A percentile compares a stretch with the other conserved stretches of the same genome.
Evolutionary conservation across 2,329 filamentous ascomycete genomes (phyloP).

Genomic region (Claviceps arundinis): DNA sequence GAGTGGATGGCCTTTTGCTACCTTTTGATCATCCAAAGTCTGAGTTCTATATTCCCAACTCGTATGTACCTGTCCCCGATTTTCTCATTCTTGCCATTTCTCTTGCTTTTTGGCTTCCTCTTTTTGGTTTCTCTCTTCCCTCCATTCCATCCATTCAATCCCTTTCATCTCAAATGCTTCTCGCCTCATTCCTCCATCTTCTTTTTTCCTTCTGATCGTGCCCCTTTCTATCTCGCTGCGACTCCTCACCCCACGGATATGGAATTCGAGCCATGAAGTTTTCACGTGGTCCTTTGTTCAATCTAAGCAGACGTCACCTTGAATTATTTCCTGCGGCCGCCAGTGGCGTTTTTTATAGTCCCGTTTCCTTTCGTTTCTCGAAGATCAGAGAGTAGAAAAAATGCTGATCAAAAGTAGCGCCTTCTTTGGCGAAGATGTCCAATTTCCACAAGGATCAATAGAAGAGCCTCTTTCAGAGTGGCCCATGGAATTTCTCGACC

Average conservation of each 20-base stretch:
- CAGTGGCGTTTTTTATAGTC: too few relatives aligned
- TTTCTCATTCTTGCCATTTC: neutral
- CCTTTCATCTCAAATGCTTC: too few relatives aligned
- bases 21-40: slow-evolving; percentile 12
- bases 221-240: too few relatives aligned
- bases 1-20: slow-evolving; percentile 11
- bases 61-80: slow-evolving; percentile 8
- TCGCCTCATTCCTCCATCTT: neutral
- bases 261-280: too few relatives aligned
- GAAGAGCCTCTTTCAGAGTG: slow-evolving; percentile 16
- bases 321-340: too few relatives aligned
- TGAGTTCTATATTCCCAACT: slow-evolving; percentile 9
- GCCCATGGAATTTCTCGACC: slow-evolving; percentile 15
- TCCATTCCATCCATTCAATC: too few relatives aligned
- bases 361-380: too few relatives aligned
- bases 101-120: neutral
- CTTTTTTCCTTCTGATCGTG: neutral
- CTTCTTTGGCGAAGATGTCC: neutral
- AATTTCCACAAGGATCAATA: slow-evolving; percentile 4
- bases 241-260: too few relatives aligned
- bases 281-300: too few relatives aligned
- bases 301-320: too few relatives aligned
- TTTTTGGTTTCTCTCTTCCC: too few relatives aligned
- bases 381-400: too few relatives aligned
- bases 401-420: neutral